Percentiles rank a stretch among this genome's conserved stretches.
These are phyloP conservation scores for Tulasnella sp. DNA, from an alignment of 768 basidiomycete genomes.

Conservation along the genomic window DNA sequence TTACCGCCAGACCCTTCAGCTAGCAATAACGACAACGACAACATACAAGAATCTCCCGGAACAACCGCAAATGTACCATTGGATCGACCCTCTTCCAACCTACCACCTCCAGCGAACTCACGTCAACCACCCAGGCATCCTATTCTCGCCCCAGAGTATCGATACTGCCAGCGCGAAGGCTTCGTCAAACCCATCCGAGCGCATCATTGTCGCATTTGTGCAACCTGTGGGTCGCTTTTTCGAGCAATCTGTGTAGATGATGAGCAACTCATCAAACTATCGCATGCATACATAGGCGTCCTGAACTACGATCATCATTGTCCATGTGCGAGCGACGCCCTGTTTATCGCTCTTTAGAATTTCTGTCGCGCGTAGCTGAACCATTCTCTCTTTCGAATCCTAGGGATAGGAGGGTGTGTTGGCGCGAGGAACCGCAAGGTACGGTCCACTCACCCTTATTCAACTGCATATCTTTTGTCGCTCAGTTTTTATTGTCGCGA, in stretches of 20 bases:
- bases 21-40: background rate
- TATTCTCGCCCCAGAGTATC: slow-evolving; percentile 46
- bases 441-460: slow-evolving; percentile 14
- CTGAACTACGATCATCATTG: slow-evolving; percentile 84
- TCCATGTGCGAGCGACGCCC: slow-evolving; percentile 48
- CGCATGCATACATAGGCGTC: slow-evolving; percentile 38
- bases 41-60: no score
- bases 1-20: no score
- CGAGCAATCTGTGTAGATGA: background rate
- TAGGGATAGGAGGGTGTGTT: slow-evolving; percentile 90
- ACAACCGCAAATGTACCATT: background rate
- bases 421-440: slow-evolving; percentile 88
- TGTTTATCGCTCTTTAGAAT: background rate
- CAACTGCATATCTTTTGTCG: background rate
- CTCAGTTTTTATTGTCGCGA: slow-evolving; percentile 11
- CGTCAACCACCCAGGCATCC: slow-evolving; percentile 26
- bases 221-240: slow-evolving; percentile 44
- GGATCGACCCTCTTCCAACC: slow-evolving; percentile 1
- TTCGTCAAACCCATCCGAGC: slow-evolving; percentile 63
- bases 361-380: background rate
- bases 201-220: slow-evolving; percentile 75
- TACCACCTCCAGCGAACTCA: background rate
- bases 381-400: slow-evolving; percentile 13
- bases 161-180: slow-evolving; percentile 54
- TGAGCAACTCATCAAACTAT: background rate